Evolutionary conservation across 192 early-diverging fungal genomes (phyloP), one percentile per base, ranked within the genome.

Genomic region (Coemansia sp.): DNA sequence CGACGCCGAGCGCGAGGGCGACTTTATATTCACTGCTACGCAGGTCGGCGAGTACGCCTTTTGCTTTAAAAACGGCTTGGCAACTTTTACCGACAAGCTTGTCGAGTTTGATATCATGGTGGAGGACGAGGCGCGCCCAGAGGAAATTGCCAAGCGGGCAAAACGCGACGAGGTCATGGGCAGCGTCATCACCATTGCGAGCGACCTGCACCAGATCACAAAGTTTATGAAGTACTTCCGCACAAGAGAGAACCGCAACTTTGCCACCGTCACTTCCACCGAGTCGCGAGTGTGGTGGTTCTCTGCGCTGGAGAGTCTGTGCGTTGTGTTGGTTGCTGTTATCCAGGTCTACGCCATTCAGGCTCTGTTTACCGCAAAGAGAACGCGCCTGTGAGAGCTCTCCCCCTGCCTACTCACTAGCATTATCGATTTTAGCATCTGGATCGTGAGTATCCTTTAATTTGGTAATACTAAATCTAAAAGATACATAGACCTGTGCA

Each of bases 61-160:
- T 78, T 99, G 97, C 82, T 99, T 99, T 81, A 88, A 87, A 58
- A 99, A 99, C 63, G 82, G 83, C 31, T 87, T 95, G 83, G 89
- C 92, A 21, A 91, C 93, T 9, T 95, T 93, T 82, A 86, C 89
- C 11, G 93, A 97, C 63, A 99, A 99, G 63, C 72, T 86, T 7
- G 81, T 99, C 25, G 96, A 98, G 66, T 94, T 98, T 73, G 96
- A 98, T 58, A 90, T 98, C 52, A 81, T 85, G 0, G 80, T 94
- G 13, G 93, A 99, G 70, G 83, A 95, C 71, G 93, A 97, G 78
- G 77, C 74, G 22, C 84, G 87, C 21, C 65, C 82, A 5, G 72
- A 80, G 36, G 80, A 87, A 53, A 69, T 78, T 51, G 60, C 77
- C 33, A 79, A 75, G 48, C 68, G 77, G 8, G 79, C 81, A 66